These are phyloP conservation scores for Pichia sp. DNA, from an alignment of 1,139 yeast genomes.

Conservation along the genomic window DNA sequence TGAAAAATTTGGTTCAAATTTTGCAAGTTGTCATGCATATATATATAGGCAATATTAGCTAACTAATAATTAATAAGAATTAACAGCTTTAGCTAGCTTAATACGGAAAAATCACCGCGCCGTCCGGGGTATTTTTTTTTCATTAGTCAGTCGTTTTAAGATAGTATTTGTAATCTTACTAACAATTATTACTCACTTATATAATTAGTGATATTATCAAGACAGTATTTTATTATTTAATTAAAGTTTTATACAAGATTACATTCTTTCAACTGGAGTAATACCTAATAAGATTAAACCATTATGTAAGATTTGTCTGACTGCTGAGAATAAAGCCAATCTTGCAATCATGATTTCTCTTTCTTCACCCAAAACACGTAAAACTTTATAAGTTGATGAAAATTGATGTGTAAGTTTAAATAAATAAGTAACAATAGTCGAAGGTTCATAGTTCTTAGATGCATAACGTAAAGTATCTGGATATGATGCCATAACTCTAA, in stretches of 20 bases:
- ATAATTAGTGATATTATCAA: no score
- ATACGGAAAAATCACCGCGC: no score
- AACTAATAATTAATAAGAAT: no score
- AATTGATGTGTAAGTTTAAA: slow-evolving; percentile 91
- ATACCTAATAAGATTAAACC: slow-evolving; percentile 90
- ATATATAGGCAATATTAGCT: no score
- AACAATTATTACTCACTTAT: no score
- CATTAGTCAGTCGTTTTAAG: no score
- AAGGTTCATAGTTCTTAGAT: slow-evolving; percentile 80
- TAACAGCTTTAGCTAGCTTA: no score
- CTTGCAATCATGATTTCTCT: slow-evolving; percentile 85
- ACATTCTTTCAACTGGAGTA: slow-evolving; percentile 99
- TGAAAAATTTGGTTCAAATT: no score
- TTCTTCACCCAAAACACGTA: slow-evolving; percentile 98
- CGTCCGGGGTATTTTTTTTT: no score
- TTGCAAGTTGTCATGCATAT: no score
- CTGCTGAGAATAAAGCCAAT: slow-evolving; percentile 84
- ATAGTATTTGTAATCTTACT: no score
- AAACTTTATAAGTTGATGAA: slow-evolving; percentile 87
- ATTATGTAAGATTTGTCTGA: slow-evolving; percentile 82
- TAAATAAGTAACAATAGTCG: slow-evolving; percentile 88
- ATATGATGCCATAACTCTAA: slow-evolving; percentile 79
- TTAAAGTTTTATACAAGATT: slow-evolving; percentile 19
- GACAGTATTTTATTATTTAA: not conserved
- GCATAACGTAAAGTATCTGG: slow-evolving; percentile 90